These are phyloP conservation scores for Cylindrotheca fusiformis DNA, from an alignment of 108 stramenopile species.

Conservation along the genomic window DNA sequence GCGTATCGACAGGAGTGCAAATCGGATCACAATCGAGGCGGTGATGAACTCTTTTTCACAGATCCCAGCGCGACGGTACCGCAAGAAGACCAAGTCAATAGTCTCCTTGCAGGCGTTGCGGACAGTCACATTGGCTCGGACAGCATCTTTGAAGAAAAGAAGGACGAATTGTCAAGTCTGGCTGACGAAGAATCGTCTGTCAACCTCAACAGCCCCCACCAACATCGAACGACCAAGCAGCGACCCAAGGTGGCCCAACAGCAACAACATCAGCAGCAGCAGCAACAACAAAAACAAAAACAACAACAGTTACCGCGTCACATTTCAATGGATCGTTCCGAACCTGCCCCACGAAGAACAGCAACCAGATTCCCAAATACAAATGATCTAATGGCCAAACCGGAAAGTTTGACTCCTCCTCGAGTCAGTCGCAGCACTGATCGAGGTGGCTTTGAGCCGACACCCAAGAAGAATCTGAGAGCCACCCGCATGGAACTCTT, in stretches of 20 bases:
- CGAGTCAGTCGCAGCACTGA: neutral
- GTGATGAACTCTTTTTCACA: neutral
- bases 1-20: constrained; percentile 25
- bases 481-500: constrained; percentile 21
- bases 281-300: neutral
- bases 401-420: constrained; percentile 3
- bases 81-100: neutral
- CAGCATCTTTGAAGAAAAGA: neutral
- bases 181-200: neutral
- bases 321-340: neutral
- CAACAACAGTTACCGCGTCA: neutral
- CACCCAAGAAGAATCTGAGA: neutral
- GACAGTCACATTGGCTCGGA: neutral
- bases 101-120: neutral
- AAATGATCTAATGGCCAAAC: neutral
- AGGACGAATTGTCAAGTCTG: neutral
- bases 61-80: neutral
- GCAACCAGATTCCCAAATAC: neutral
- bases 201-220: neutral
- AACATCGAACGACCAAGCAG: no score
- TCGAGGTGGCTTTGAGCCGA: neutral
- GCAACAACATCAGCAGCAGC: neutral
- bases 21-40: constrained; percentile 12
- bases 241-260: neutral
- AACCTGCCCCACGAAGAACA: neutral